These are phyloP conservation scores for Elsinoe batatas DNA, from an alignment of 2,329 filamentous ascomycete genomes.

Conservation along the genomic window DNA sequence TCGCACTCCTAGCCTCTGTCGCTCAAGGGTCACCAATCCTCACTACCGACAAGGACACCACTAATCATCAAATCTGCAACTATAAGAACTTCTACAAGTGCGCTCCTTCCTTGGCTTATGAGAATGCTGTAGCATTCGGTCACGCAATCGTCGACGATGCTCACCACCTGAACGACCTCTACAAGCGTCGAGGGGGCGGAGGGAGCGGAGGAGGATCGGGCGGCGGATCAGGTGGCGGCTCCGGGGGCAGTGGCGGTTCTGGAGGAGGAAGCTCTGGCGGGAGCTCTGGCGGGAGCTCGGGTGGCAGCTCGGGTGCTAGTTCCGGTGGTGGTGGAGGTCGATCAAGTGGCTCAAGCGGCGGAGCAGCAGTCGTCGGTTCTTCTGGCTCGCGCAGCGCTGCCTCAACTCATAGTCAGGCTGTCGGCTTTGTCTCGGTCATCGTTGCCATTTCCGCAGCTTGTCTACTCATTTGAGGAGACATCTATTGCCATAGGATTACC, in stretches of 20 bases:
- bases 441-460: background rate
- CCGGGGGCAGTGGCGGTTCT: background rate
- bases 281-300: background rate
- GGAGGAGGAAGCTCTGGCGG: background rate
- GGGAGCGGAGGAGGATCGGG: background rate
- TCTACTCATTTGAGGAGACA: background rate
- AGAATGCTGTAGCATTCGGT: background rate
- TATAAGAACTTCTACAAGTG: background rate
- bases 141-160: background rate
- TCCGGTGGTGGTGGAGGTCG: background rate
- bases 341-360: background rate
- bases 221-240: background rate
- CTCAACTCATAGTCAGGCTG: background rate
- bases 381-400: background rate
- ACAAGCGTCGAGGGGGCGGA: slow-evolving; percentile 4
- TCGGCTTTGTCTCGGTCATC: background rate
- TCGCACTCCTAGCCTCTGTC: background rate
- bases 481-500: background rate
- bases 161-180: background rate
- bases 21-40: background rate
- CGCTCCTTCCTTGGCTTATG: background rate
- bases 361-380: background rate
- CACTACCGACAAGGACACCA: background rate
- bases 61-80: background rate
- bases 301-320: background rate